Evolutionary conservation across 2,329 filamentous ascomycete genomes (phyloP).

Genomic region (Penicillium occitanis): DNA sequence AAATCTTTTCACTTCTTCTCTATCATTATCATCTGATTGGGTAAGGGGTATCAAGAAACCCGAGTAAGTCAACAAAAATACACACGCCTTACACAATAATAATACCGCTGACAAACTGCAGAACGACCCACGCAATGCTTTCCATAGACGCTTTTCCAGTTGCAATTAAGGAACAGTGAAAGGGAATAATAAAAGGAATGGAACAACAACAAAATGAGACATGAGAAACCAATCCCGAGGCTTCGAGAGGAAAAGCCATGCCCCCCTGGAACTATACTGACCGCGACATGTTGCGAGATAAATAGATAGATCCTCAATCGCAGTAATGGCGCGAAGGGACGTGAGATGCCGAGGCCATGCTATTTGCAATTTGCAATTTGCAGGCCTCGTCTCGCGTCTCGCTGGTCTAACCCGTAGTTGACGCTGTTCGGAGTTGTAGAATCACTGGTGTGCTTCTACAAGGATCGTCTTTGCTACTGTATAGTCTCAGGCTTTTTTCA

Average conservation of each 20-base stretch:
- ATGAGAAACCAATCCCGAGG: constrained; percentile 45
- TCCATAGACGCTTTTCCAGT: constrained; percentile 2
- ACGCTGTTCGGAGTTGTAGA: neutral
- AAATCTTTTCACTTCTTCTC: constrained; percentile 9
- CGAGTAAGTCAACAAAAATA: constrained; percentile 9
- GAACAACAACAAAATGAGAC: constrained; percentile 27
- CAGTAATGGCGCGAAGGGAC: neutral
- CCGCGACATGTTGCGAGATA: neutral
- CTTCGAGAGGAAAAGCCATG: constrained; percentile 48
- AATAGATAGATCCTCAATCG: neutral
- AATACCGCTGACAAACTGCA: constrained; percentile 10
- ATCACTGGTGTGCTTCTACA: constrained; percentile 34
- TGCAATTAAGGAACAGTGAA: neutral
- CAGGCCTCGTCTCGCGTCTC: neutral
- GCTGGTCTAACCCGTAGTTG: constrained; percentile 2
- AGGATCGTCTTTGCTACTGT: constrained; percentile 31
- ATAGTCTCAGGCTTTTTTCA: constrained; percentile 48
- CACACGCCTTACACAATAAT: constrained; percentile 10
- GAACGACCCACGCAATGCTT: constrained; percentile 12
- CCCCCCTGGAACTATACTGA: constrained; percentile 36
- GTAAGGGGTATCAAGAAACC: constrained; percentile 20
- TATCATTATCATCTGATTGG: constrained; percentile 19
- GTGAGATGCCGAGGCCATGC: neutral
- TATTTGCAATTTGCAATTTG: neutral
- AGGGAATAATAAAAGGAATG: neutral